Percentiles rank a stretch among this genome's conserved stretches.
Conservation (phyloP, 495 filamentous ascomycete species). For the Massariosphaeria phaeospora region DNA sequence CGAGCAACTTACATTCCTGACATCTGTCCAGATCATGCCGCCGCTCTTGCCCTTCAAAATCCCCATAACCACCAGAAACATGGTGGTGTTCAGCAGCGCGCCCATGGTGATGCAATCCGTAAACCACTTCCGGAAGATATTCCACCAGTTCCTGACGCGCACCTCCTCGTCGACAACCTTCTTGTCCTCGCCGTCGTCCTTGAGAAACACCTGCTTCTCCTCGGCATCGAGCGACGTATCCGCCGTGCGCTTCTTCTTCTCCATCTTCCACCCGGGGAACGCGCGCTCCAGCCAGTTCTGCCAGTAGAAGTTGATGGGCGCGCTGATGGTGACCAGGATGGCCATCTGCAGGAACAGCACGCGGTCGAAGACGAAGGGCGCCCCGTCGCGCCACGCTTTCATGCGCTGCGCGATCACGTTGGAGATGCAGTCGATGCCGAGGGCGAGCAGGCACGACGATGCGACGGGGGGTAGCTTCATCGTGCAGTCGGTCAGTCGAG, state of each 20-base stretch:
- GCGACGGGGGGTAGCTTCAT: slow-evolving; percentile 23
- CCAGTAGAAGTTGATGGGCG: slow-evolving; percentile 27
- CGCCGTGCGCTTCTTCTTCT: slow-evolving; percentile 3
- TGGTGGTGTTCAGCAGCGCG: slow-evolving; percentile 21
- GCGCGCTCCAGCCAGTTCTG: slow-evolving; percentile 18
- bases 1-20: slow-evolving; percentile 5
- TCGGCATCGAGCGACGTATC: slow-evolving; percentile 7
- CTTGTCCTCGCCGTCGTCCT: neutral
- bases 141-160: slow-evolving; percentile 23
- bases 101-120: slow-evolving; percentile 31
- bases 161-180: slow-evolving; percentile 3
- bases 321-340: slow-evolving; percentile 8
- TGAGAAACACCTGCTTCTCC: slow-evolving; percentile 7
- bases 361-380: slow-evolving; percentile 20
- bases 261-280: slow-evolving; percentile 21
- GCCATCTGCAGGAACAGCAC: slow-evolving; percentile 28
- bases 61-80: slow-evolving; percentile 28
- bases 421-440: slow-evolving; percentile 20
- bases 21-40: slow-evolving; percentile 9
- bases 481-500: neutral
- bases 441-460: slow-evolving; percentile 14
- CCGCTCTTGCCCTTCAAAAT: slow-evolving; percentile 18
- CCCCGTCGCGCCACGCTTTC: slow-evolving; percentile 11
- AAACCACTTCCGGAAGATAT: slow-evolving; percentile 26
- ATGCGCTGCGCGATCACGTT: slow-evolving; percentile 27